Percentiles rank a stretch among this genome's conserved stretches.
Evolutionary conservation across 2,329 filamentous ascomycete genomes (phyloP).

Genomic region (Trichophyton verrucosum): DNA sequence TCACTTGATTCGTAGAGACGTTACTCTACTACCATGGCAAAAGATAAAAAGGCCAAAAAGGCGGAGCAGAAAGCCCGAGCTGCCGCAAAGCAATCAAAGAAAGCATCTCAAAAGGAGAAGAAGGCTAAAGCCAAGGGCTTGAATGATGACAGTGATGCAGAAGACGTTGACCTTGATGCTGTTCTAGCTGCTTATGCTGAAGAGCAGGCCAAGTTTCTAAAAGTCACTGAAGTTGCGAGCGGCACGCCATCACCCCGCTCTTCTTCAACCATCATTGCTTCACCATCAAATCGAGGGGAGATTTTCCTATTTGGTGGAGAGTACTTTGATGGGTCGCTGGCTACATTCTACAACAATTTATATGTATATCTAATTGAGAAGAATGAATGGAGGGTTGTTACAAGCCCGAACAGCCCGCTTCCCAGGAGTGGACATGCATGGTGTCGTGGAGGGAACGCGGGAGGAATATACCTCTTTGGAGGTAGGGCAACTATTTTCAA

Average conservation of each 20-base stretch:
- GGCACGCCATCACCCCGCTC: constrained; percentile 65
- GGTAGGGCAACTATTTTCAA: constrained; percentile 29
- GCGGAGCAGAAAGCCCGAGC: constrained; percentile 46
- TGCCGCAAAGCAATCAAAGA: constrained; percentile 71
- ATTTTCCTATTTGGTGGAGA: constrained; percentile 89
- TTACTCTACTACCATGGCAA: constrained; percentile 34
- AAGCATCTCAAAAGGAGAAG: constrained; percentile 62
- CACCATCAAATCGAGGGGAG: constrained; percentile 74
- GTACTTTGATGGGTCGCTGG: constrained; percentile 84
- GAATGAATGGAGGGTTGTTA: constrained; percentile 84
- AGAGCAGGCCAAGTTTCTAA: constrained; percentile 85
- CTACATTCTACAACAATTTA: constrained; percentile 56
- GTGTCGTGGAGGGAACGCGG: constrained; percentile 77
- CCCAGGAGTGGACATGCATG: constrained; percentile 89
- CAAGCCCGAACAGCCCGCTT: constrained; percentile 78
- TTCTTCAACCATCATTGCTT: constrained; percentile 71
- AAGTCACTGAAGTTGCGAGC: constrained; percentile 70
- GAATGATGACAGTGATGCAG: constrained; percentile 72
- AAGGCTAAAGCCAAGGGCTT: constrained; percentile 57
- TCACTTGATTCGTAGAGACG: not conserved
- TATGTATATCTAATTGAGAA: constrained; percentile 63
- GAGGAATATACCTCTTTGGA: constrained; percentile 81
- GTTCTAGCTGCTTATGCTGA: constrained; percentile 88
- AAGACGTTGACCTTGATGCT: constrained; percentile 84
- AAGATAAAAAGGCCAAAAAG: constrained; percentile 45